A percentile compares a stretch with the other conserved stretches of the same genome.
These are phyloP conservation scores for Pholiota microspora DNA, from an alignment of 768 basidiomycete species.

Conservation along the genomic window DNA sequence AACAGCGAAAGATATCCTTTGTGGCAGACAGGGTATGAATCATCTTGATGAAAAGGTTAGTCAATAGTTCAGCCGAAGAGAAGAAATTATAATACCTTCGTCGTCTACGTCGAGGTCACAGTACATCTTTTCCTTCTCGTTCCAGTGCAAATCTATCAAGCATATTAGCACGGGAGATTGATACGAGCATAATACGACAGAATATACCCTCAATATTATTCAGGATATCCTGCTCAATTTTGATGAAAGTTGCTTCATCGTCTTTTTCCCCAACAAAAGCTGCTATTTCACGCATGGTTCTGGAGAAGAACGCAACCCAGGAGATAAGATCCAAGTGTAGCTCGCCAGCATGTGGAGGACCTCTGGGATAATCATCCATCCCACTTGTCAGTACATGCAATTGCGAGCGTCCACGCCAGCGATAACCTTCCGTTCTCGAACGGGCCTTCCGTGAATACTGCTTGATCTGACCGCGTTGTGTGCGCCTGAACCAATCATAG, in stretches of 20 bases:
- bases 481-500: slow-evolving; percentile 95
- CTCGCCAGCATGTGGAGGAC: slow-evolving; percentile 86
- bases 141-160: slow-evolving; percentile 86
- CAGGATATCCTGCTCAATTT: slow-evolving; percentile 78
- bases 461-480: slow-evolving; percentile 91
- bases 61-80: not conserved
- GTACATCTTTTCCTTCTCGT: slow-evolving; percentile 85
- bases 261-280: slow-evolving; percentile 85
- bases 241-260: slow-evolving; percentile 71
- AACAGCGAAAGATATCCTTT: slow-evolving; percentile 93
- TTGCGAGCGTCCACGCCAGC: slow-evolving; percentile 90
- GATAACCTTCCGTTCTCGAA: slow-evolving; percentile 88
- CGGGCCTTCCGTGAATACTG: slow-evolving; percentile 82
- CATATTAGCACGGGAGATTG: not conserved
- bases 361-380: slow-evolving; percentile 96
- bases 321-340: slow-evolving; percentile 90
- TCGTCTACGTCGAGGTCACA: slow-evolving; percentile 86
- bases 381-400: slow-evolving; percentile 90
- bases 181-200: not conserved
- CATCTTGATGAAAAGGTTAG: slow-evolving; percentile 50
- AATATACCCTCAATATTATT: slow-evolving; percentile 81
- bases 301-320: slow-evolving; percentile 96
- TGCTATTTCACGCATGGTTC: slow-evolving; percentile 91
- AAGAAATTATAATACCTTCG: slow-evolving; percentile 53
- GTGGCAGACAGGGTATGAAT: slow-evolving; percentile 89